Evolutionary conservation across 2,329 filamentous ascomycete genomes (phyloP).

Genomic region (Thermothelomyces thermophilus): DNA sequence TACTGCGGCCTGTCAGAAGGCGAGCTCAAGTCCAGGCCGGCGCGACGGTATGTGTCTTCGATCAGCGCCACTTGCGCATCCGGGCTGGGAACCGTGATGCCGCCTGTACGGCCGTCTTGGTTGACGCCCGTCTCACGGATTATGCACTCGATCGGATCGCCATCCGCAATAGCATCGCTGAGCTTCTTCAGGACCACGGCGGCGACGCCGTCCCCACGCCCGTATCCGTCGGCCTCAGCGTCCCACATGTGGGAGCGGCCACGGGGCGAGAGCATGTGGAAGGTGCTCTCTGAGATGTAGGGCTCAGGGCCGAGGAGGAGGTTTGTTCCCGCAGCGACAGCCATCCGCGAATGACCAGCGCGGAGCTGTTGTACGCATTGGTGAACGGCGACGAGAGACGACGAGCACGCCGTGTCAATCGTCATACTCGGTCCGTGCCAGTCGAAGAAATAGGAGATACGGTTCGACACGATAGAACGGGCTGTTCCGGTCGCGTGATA

Average conservation of each 20-base stretch:
- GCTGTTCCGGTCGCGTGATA: conserved; percentile 27
- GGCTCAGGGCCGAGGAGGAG: no score
- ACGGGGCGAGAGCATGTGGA: conserved; percentile 34
- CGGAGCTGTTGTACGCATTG: no score
- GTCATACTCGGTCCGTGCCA: conserved; percentile 17
- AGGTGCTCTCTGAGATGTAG: conserved; percentile 30
- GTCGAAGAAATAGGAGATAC: conserved; percentile 31
- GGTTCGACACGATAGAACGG: conserved; percentile 30
- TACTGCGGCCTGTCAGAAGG: not conserved
- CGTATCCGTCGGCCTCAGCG: conserved; percentile 43
- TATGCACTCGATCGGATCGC: conserved; percentile 34
- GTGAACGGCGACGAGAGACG: conserved; percentile 4
- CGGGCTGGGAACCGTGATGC: conserved; percentile 42
- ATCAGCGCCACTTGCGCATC: conserved; percentile 37
- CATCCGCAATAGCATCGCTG: conserved; percentile 37
- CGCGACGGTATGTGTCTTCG: conserved; percentile 32
- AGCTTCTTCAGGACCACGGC: conserved; percentile 41
- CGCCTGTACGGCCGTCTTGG: conserved; percentile 40
- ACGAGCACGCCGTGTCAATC: conserved; percentile 20
- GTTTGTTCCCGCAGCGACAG: no score
- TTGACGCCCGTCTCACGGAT: conserved; percentile 39
- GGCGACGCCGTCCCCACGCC: conserved; percentile 44
- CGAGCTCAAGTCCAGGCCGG: conserved; percentile 29
- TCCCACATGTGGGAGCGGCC: conserved; percentile 40
- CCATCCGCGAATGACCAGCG: no score